phyloP scores from a whole-genome alignment of 345 rosid species.

The Trapa incisa region DNA sequence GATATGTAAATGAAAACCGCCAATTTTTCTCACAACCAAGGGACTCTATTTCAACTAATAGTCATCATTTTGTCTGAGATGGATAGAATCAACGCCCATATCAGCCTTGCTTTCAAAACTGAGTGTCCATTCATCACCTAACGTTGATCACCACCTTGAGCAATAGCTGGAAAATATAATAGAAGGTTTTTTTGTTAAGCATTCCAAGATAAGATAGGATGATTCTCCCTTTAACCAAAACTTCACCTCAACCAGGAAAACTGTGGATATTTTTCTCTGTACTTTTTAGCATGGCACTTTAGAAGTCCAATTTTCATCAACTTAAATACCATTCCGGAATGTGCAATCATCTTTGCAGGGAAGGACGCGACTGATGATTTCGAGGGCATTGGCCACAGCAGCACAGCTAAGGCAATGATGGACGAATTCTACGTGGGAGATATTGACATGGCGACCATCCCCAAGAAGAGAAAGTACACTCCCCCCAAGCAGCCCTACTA shows the following conservation, averaged over 20 bases:
- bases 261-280: too few species aligned
- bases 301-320: neutral
- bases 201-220: neutral
- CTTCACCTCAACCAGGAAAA: neutral
- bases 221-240: neutral
- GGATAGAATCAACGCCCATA: too few species aligned
- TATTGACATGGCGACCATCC: conserved; percentile 51
- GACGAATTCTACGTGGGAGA: conserved; percentile 75
- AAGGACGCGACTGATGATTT: conserved; percentile 97
- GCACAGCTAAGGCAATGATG: conserved; percentile 73
- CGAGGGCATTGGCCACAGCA: conserved; percentile 88
- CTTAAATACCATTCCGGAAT: too few species aligned
- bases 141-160: neutral
- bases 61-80: too few species aligned
- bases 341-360: conserved; percentile 25
- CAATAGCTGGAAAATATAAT: neutral
- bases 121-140: neutral
- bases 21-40: too few species aligned
- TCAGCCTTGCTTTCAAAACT: too few species aligned
- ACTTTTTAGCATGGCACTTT: neutral
- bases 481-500: conserved; percentile 62
- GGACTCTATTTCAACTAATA: too few species aligned
- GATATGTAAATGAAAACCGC: too few species aligned
- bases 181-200: neutral
- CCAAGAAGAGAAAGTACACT: conserved; percentile 34